phyloP scores from a whole-genome alignment of 106 monocot genomes.

The Gastrodia elata region DNA sequence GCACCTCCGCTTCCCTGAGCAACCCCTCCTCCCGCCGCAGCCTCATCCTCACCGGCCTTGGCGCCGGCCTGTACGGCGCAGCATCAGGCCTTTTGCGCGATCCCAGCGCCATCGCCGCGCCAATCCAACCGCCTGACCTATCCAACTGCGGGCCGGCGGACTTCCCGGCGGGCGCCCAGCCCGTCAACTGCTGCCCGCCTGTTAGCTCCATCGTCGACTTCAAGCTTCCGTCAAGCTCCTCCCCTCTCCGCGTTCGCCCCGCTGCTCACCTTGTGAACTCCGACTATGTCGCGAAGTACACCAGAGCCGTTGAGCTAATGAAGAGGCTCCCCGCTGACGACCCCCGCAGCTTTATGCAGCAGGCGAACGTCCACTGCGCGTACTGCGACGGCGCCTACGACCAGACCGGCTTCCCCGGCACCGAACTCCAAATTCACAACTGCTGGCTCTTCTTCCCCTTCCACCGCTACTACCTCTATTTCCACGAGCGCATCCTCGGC shows the following conservation, averaged over 20 bases:
- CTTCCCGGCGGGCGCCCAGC: background rate
- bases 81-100: background rate
- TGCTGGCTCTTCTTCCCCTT: conserved; percentile 26
- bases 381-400: conserved; percentile 33
- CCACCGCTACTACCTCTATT: conserved; percentile 25
- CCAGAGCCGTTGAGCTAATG: conserved; percentile 18
- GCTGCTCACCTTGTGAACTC: conserved; percentile 11
- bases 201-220: conserved; percentile 11
- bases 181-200: conserved; percentile 5
- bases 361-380: conserved; percentile 28
- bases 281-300: conserved; percentile 25
- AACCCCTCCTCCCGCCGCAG: background rate
- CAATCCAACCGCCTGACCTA: background rate
- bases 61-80: conserved; percentile 4
- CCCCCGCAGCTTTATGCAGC: conserved; percentile 20
- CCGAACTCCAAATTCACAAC: conserved; percentile 22
- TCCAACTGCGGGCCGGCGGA: background rate
- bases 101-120: background rate
- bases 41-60: conserved; percentile 5
- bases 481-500: conserved; percentile 28
- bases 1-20: no score
- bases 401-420: conserved; percentile 7
- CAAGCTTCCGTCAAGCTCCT: background rate
- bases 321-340: conserved; percentile 13
- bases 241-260: conserved; percentile 16